Percentiles rank a stretch among this genome's conserved stretches.
phyloP scores from a whole-genome alignment of 192 early-diverging fungal species.

The Rhizophlyctis rosea region DNA sequence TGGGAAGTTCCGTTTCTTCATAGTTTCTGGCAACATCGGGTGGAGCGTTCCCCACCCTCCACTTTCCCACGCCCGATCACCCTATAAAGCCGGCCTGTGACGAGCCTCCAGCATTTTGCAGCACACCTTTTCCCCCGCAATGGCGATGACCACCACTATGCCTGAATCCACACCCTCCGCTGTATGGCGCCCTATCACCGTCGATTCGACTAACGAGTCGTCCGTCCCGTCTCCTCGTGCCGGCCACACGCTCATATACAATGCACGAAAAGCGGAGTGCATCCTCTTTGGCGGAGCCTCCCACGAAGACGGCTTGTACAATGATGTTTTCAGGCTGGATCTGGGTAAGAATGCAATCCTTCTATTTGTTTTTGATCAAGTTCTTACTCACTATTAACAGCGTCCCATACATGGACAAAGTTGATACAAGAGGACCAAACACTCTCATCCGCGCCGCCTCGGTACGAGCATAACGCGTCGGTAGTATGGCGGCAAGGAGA shows the following conservation, averaged over 20 bases:
- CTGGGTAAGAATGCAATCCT: slow-evolving; percentile 22
- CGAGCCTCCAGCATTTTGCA: no score
- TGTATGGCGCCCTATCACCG: no score
- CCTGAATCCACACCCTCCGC: no score
- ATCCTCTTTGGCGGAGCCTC: slow-evolving; percentile 39
- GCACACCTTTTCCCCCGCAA: no score
- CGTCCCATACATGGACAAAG: background rate
- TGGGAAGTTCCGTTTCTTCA: no score
- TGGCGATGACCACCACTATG: no score
- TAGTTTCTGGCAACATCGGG: no score
- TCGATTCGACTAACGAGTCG: no score
- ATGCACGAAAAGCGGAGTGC: slow-evolving; percentile 6
- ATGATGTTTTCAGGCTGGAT: slow-evolving; percentile 27
- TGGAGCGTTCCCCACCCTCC: no score
- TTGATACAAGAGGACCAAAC: background rate
- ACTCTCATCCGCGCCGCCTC: slow-evolving; percentile 14
- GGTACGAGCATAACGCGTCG: slow-evolving; percentile 34
- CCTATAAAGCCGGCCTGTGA: no score
- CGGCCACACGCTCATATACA: slow-evolving; percentile 29
- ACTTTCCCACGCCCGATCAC: no score
- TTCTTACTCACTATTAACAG: background rate
- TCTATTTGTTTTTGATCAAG: background rate
- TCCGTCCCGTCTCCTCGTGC: slow-evolving; percentile 40
- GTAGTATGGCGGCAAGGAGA: slow-evolving; percentile 8
- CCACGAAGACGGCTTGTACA: slow-evolving; percentile 36